phyloP scores from a whole-genome alignment of 202 grass and related monocot genomes.

The Schoenoplectus tabernaemontani region DNA sequence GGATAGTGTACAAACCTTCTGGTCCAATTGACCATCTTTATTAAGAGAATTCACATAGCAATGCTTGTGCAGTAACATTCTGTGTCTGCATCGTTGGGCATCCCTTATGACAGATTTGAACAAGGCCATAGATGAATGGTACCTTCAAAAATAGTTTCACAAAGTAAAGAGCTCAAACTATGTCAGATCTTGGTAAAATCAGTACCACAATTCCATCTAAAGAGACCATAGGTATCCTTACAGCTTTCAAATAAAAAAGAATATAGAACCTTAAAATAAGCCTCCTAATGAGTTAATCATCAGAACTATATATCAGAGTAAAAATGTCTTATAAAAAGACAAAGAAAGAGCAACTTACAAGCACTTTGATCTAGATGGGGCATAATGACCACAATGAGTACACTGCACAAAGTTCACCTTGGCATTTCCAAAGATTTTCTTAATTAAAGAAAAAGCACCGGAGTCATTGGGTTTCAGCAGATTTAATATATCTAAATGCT shows the following conservation, averaged over 20 bases:
- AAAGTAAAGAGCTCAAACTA: background rate
- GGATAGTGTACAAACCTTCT: slow-evolving; percentile 11
- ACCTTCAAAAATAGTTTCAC: background rate
- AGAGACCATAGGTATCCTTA: background rate
- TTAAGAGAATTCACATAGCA: slow-evolving; percentile 7
- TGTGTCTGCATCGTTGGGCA: slow-evolving; percentile 20
- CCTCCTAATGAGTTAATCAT: background rate
- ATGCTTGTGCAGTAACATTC: slow-evolving; percentile 14
- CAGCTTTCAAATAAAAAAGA: background rate
- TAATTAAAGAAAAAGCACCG: slow-evolving; percentile 19
- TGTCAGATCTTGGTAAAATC: background rate
- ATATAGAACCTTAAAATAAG: background rate
- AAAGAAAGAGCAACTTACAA: slow-evolving; percentile 5
- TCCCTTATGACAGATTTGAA: slow-evolving; percentile 24
- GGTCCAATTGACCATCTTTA: background rate
- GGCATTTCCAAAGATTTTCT: slow-evolving; percentile 17
- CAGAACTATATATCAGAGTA: background rate
- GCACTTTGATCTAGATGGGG: slow-evolving; percentile 16
- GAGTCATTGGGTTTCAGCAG: slow-evolving; percentile 12
- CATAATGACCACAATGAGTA: background rate
- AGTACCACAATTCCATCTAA: background rate
- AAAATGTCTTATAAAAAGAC: background rate
- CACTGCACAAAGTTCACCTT: background rate
- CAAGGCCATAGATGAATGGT: slow-evolving; percentile 14
- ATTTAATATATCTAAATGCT: slow-evolving; percentile 8